These are phyloP conservation scores for Agrocybe praecox DNA, from an alignment of 768 basidiomycete genomes.

Conservation along the genomic window DNA sequence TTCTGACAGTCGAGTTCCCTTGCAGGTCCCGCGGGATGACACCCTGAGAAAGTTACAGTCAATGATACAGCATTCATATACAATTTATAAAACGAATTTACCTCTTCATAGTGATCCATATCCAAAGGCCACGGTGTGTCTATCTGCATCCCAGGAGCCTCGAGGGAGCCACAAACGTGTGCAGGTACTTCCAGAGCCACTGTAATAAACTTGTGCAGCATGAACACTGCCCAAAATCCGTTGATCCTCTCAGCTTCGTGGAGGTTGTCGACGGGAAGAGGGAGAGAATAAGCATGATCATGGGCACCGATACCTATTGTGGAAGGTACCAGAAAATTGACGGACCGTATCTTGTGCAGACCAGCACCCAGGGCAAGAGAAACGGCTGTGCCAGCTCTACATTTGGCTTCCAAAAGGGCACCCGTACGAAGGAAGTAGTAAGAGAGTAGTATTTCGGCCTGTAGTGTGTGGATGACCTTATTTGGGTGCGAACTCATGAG, in stretches of 20 bases:
- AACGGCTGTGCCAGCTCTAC: conserved; percentile 55
- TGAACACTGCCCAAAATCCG: conserved; percentile 65
- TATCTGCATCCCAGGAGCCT: conserved; percentile 50
- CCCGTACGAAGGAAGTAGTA: conserved; percentile 67
- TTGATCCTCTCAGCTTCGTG: conserved; percentile 71
- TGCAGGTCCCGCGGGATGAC: conserved; percentile 44
- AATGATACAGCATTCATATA: neutral
- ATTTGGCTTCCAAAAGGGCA: conserved; percentile 61
- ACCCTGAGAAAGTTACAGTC: conserved; percentile 34
- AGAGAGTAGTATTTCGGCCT: conserved; percentile 65
- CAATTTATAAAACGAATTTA: conserved; percentile 16
- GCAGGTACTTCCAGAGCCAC: conserved; percentile 54
- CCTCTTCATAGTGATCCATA: conserved; percentile 38
- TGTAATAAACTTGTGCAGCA: conserved; percentile 58
- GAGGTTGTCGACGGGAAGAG: conserved; percentile 42
- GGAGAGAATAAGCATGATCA: conserved; percentile 44
- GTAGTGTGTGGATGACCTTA: conserved; percentile 53
- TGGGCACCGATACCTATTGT: conserved; percentile 37
- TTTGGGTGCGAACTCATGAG: conserved; percentile 51
- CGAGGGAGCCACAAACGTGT: conserved; percentile 56
- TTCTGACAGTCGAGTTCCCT: conserved; percentile 49
- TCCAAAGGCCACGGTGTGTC: conserved; percentile 58
- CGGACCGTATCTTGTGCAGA: conserved; percentile 48
- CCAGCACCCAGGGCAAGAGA: conserved; percentile 48
- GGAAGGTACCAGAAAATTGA: conserved; percentile 35